phyloP scores from a whole-genome alignment of 805 yeast genomes.

The Candida fluviatilis region DNA sequence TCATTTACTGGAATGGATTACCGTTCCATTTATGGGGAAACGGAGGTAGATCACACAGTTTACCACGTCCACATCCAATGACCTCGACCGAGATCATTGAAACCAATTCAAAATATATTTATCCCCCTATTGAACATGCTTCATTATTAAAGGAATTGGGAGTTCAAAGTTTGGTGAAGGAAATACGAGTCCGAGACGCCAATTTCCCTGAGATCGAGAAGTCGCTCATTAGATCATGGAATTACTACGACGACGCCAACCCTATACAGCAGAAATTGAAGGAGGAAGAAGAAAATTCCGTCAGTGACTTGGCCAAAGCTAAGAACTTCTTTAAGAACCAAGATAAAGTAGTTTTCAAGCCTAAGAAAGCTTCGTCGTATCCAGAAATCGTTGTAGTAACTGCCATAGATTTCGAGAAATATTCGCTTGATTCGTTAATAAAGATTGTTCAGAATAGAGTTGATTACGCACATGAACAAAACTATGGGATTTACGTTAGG shows the following conservation, averaged over 20 bases:
- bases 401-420: conserved; percentile 69
- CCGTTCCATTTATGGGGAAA: conserved; percentile 6
- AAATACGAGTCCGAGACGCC: conserved; percentile 44
- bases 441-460: conserved; percentile 80
- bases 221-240: conserved; percentile 32
- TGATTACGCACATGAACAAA: conserved; percentile 78
- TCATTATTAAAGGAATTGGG: conserved; percentile 56
- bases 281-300: conserved; percentile 46
- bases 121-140: conserved; percentile 74
- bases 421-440: conserved; percentile 55
- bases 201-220: conserved; percentile 35
- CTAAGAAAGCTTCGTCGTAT: conserved; percentile 29
- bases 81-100: conserved; percentile 32
- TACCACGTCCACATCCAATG: conserved; percentile 31
- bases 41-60: conserved; percentile 8
- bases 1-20: conserved; percentile 20
- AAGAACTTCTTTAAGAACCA: conserved; percentile 60
- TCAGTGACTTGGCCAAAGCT: conserved; percentile 40
- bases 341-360: conserved; percentile 52
- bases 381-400: conserved; percentile 78
- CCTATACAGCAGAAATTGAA: conserved; percentile 28
- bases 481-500: conserved; percentile 79
- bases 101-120: conserved; percentile 52
- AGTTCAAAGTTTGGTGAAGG: conserved; percentile 46
- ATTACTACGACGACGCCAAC: conserved; percentile 41